Conservation (phyloP, 2,329 filamentous ascomycete genomes). For the Malbranchea zuffiana region DNA sequence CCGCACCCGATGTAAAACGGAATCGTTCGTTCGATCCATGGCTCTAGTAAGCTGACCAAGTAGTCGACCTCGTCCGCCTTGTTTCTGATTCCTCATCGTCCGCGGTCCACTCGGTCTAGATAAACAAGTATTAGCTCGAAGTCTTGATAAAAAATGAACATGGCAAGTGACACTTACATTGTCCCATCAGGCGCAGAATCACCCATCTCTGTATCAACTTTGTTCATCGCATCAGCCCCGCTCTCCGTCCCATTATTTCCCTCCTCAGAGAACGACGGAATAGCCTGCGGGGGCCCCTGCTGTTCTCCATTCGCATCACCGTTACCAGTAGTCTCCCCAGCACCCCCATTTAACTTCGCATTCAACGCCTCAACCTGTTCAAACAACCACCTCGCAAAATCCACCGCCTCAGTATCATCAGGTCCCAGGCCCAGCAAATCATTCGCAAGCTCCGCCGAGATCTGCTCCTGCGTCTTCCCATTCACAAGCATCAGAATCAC, state of each 20-base stretch:
- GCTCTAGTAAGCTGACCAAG: conserved; percentile 74
- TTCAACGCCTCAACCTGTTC: conserved; percentile 64
- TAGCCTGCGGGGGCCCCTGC: conserved; percentile 20
- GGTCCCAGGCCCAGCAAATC: conserved; percentile 74
- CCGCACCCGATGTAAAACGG: conserved; percentile 69
- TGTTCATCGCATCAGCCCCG: neutral
- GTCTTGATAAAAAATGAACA: conserved; percentile 1
- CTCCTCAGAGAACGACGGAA: conserved; percentile 26
- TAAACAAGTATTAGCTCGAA: conserved; percentile 22
- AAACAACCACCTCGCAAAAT: conserved; percentile 91
- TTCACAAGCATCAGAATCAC: conserved; percentile 96
- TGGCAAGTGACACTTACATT: conserved; percentile 24
- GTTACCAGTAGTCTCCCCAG: conserved; percentile 23
- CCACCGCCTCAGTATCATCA: conserved; percentile 69
- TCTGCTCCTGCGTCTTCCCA: conserved; percentile 82
- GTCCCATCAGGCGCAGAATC: conserved; percentile 36
- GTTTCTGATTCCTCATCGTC: conserved; percentile 72
- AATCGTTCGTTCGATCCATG: conserved; percentile 66
- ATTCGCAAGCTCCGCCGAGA: conserved; percentile 74
- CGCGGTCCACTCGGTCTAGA: conserved; percentile 82
- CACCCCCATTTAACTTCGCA: conserved; percentile 47
- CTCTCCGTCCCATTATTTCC: conserved; percentile 22
- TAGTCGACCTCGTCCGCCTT: conserved; percentile 62
- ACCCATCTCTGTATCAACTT: conserved; percentile 63
- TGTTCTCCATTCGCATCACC: conserved; percentile 8